A percentile compares a stretch with the other conserved stretches of the same genome.
phyloP scores from a whole-genome alignment of 768 basidiomycete genomes.

The Termitomyces sp. region DNA sequence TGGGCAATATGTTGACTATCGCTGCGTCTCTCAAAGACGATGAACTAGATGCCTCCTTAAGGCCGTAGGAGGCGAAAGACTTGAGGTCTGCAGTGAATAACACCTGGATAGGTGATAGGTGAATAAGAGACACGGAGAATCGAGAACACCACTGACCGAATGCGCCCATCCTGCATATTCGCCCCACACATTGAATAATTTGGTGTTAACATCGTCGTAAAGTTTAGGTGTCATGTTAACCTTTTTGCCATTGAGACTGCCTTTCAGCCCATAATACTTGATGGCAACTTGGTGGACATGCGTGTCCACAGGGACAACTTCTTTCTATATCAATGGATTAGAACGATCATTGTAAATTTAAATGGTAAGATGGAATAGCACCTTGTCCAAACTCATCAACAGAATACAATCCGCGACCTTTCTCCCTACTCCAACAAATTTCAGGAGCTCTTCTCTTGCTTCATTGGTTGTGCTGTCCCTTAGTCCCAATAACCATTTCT shows the following conservation, averaged over 20 bases:
- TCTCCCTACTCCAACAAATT: constrained; percentile 87
- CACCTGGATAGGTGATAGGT: constrained; percentile 38
- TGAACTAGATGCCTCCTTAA: constrained; percentile 15
- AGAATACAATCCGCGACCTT: constrained; percentile 97
- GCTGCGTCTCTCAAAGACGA: background rate
- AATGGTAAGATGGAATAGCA: constrained; percentile 19
- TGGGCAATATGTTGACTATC: constrained; percentile 16
- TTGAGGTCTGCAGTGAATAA: constrained; percentile 75
- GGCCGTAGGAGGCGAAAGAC: constrained; percentile 59
- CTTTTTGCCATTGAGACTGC: constrained; percentile 34
- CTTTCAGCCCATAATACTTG: constrained; percentile 70
- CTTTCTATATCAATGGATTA: constrained; percentile 41
- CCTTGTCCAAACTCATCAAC: constrained; percentile 91
- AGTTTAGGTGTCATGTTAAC: constrained; percentile 69
- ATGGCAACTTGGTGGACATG: constrained; percentile 89
- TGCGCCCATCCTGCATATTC: constrained; percentile 90
- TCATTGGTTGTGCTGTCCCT: constrained; percentile 45
- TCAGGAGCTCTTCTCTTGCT: constrained; percentile 74
- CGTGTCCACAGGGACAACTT: constrained; percentile 93
- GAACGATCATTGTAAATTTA: background rate
- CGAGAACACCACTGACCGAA: constrained; percentile 42
- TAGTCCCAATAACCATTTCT: constrained; percentile 57
- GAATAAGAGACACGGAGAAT: background rate
- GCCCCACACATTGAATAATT: constrained; percentile 70
- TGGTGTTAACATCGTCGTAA: constrained; percentile 67